A percentile compares a stretch with the other conserved stretches of the same genome.
Conservation (phyloP, 345 rosid genomes). For the Excoecaria agallocha region DNA sequence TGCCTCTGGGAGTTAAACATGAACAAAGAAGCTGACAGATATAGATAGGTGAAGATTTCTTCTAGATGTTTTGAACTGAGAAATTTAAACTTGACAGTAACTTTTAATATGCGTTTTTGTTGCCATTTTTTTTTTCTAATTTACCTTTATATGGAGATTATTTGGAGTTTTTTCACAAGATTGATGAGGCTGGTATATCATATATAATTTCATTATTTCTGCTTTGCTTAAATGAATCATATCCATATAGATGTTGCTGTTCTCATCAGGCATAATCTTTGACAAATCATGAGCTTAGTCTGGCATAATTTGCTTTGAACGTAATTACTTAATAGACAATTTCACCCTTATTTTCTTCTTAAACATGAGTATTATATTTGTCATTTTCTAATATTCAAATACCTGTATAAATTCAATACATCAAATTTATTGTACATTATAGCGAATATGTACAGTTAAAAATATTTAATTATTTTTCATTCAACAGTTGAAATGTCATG, state of each 20-base stretch:
- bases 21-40: slow-evolving; percentile 7
- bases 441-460: too few relatives aligned
- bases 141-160: slow-evolving; percentile 15
- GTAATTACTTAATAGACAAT: too few relatives aligned
- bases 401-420: too few relatives aligned
- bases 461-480: too few relatives aligned
- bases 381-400: too few relatives aligned
- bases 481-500: too few relatives aligned
- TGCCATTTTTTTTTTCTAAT: neutral
- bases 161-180: slow-evolving; percentile 11
- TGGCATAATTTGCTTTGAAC: too few relatives aligned
- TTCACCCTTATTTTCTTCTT: too few relatives aligned
- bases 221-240: neutral
- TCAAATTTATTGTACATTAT: too few relatives aligned
- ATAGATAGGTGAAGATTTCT: slow-evolving; percentile 8
- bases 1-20: slow-evolving; percentile 16
- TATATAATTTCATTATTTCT: neutral
- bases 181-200: slow-evolving; percentile 3
- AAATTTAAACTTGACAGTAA: slow-evolving; percentile 10
- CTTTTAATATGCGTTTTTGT: neutral
- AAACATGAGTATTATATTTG: too few relatives aligned
- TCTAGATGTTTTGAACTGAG: slow-evolving; percentile 5
- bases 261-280: neutral
- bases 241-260: neutral
- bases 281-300: too few relatives aligned